Conservation (phyloP, 2,329 filamentous ascomycete species). For the Chaetothyriales sp. region DNA sequence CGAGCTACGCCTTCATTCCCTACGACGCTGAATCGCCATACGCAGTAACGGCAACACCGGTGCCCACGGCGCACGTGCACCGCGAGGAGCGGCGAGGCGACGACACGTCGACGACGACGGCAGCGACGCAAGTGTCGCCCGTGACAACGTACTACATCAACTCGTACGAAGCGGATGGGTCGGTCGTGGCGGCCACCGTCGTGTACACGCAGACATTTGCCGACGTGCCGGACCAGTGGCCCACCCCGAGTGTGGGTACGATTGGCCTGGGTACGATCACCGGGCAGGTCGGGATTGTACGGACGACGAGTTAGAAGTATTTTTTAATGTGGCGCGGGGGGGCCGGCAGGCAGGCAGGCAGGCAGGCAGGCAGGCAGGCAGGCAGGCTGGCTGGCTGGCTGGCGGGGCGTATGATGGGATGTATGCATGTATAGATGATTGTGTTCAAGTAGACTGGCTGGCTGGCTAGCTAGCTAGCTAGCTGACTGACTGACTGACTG, state of each 20-base stretch:
- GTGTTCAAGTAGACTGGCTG: too few species aligned
- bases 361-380: too few species aligned
- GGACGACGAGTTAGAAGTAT: constrained; percentile 7
- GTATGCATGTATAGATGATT: too few species aligned
- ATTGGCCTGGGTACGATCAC: constrained; percentile 23
- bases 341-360: too few species aligned
- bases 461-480: too few species aligned
- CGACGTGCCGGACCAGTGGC: constrained; percentile 21
- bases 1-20: neutral
- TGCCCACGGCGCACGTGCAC: neutral
- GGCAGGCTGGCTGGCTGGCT: too few species aligned
- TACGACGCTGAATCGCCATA: neutral
- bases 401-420: too few species aligned
- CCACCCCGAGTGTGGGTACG: constrained; percentile 17
- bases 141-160: constrained; percentile 19
- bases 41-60: neutral
- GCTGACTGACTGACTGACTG: too few species aligned
- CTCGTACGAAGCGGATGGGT: neutral
- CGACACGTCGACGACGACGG: constrained; percentile 18
- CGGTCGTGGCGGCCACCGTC: constrained; percentile 10
- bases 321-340: too few species aligned
- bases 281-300: constrained; percentile 14
- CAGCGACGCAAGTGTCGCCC: constrained; percentile 19
- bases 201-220: constrained; percentile 21
- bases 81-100: constrained; percentile 20